A percentile compares a stretch with the other conserved stretches of the same genome.
These are phyloP conservation scores for Neofusicoccum sp. DNA, from an alignment of 2,329 filamentous ascomycete genomes.

Conservation along the genomic window DNA sequence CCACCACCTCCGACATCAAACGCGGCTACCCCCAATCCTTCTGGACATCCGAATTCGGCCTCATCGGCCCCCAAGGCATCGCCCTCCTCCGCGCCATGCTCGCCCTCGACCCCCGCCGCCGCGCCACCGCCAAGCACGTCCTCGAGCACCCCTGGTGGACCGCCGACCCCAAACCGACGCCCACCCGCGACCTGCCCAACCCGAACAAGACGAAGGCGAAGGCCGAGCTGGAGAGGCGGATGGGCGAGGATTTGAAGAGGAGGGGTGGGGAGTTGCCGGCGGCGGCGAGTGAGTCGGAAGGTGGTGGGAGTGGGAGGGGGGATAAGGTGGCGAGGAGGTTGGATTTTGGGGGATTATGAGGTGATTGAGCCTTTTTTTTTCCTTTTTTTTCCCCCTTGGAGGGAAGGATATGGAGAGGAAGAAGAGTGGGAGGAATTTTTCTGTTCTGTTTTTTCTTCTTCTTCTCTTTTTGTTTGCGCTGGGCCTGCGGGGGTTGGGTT, in stretches of 20 bases:
- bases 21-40: conserved; percentile 60
- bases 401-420: too few species aligned
- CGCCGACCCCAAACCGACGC: conserved; percentile 76
- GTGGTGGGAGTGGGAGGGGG: conserved; percentile 43
- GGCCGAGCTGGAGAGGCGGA: conserved; percentile 56
- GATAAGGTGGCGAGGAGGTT: conserved; percentile 64
- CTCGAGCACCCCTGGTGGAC: conserved; percentile 85
- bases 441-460: neutral
- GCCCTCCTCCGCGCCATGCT: conserved; percentile 86
- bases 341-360: neutral
- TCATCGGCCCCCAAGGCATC: conserved; percentile 77
- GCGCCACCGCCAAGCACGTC: conserved; percentile 74
- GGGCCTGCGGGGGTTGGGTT: too few species aligned
- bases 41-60: conserved; percentile 75
- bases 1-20: conserved; percentile 48
- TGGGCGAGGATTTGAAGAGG: conserved; percentile 79
- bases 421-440: neutral
- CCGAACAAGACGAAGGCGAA: conserved; percentile 60
- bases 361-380: neutral
- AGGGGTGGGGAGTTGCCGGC: conserved; percentile 67
- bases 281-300: conserved; percentile 43
- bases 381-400: neutral
- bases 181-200: conserved; percentile 72
- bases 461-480: too few species aligned
- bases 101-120: conserved; percentile 78